Evolutionary conservation across 768 basidiomycete species (phyloP).

Genomic region (Stropharia rugosoannulata): DNA sequence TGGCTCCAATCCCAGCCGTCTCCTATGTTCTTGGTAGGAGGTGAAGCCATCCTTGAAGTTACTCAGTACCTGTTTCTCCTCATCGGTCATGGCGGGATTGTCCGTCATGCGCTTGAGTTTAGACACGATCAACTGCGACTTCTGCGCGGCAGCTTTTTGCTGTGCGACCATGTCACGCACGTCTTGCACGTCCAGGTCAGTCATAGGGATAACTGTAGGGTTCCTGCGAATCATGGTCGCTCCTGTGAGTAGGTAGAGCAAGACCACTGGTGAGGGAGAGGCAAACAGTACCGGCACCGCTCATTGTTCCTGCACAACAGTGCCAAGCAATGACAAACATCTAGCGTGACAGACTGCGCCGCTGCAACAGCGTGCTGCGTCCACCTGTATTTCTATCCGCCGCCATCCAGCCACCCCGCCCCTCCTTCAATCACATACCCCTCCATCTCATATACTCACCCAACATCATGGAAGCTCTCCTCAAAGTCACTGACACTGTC

Average conservation of each 20-base stretch:
- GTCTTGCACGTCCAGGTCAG: slow-evolving; percentile 77
- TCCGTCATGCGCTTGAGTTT: slow-evolving; percentile 49
- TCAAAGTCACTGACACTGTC: slow-evolving; percentile 68
- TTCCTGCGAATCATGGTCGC: slow-evolving; percentile 68
- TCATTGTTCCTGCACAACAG: slow-evolving; percentile 10
- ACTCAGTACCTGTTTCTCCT: slow-evolving; percentile 28
- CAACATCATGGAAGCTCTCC: slow-evolving; percentile 57
- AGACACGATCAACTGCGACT: slow-evolving; percentile 38
- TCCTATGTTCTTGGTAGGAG: slow-evolving; percentile 12
- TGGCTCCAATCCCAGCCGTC: slow-evolving; percentile 21
- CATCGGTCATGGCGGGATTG: slow-evolving; percentile 26
- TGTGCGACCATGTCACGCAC: slow-evolving; percentile 59
- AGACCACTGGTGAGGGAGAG: slow-evolving; percentile 8
- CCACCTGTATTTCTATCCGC: slow-evolving; percentile 14
- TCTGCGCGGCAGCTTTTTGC: slow-evolving; percentile 41
- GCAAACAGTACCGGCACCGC: slow-evolving; percentile 11
- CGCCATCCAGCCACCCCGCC: slow-evolving; percentile 13
- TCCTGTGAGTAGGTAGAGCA: slow-evolving; percentile 6
- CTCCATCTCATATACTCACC: slow-evolving; percentile 10
- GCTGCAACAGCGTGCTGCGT: slow-evolving; percentile 21
- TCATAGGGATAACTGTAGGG: slow-evolving; percentile 76
- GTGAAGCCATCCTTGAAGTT: slow-evolving; percentile 19
- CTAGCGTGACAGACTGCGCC: slow-evolving; percentile 10
- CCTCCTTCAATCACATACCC: slow-evolving; percentile 12
- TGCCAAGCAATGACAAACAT: slow-evolving; percentile 17